Percentiles rank a stretch among this genome's conserved stretches.
Evolutionary conservation across 495 filamentous ascomycete species (phyloP).

Genomic region (Penicillium turbatum): DNA sequence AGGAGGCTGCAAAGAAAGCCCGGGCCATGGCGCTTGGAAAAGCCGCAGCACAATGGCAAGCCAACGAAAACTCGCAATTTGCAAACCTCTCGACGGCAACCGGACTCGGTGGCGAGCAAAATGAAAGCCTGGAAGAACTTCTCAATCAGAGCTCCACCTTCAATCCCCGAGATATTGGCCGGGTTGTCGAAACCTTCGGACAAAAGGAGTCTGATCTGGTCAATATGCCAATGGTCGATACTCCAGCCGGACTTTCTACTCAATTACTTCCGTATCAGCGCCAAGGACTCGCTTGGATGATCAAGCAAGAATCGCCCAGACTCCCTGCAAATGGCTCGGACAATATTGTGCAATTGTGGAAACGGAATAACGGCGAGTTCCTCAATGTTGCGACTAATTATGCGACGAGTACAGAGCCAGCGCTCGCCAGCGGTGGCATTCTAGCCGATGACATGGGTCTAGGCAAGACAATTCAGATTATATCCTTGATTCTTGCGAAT

Average conservation of each 20-base stretch:
- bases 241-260: constrained; percentile 60
- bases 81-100: constrained; percentile 31
- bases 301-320: constrained; percentile 65
- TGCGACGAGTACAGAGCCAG: constrained; percentile 50
- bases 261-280: constrained; percentile 77
- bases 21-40: constrained; percentile 39
- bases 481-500: constrained; percentile 71
- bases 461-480: constrained; percentile 87
- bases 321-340: constrained; percentile 58
- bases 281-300: constrained; percentile 80
- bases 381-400: constrained; percentile 77
- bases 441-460: constrained; percentile 94
- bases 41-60: constrained; percentile 31
- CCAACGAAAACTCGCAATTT: constrained; percentile 24
- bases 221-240: constrained; percentile 67
- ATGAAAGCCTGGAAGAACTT: constrained; percentile 55
- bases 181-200: constrained; percentile 66
- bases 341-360: constrained; percentile 80
- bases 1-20: constrained; percentile 47
- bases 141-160: constrained; percentile 64
- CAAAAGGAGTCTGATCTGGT: constrained; percentile 63
- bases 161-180: constrained; percentile 62
- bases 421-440: constrained; percentile 74
- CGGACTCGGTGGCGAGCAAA: constrained; percentile 13
- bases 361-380: constrained; percentile 50